Percentiles rank a stretch among this genome's conserved stretches.
Conservation (phyloP, 179 eudicot species). For the Pouteria campechiana region DNA sequence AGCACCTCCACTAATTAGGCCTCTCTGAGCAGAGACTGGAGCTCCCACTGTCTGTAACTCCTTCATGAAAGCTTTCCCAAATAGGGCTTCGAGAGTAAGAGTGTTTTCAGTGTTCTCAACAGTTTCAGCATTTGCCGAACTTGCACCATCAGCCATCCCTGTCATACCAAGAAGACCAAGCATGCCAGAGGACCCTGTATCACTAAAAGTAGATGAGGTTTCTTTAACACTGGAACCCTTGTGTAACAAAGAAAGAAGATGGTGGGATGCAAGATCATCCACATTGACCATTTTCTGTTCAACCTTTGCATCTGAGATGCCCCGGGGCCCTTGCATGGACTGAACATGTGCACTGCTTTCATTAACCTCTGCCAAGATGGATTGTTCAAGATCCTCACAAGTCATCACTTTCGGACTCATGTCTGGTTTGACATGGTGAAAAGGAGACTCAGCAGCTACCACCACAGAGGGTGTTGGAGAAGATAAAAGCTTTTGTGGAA, state of each 20-base stretch:
- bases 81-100: slow-evolving; percentile 79
- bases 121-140: slow-evolving; percentile 18
- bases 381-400: slow-evolving; percentile 94
- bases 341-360: slow-evolving; percentile 24
- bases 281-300: slow-evolving; percentile 20
- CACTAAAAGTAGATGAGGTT: slow-evolving; percentile 9
- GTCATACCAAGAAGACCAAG: slow-evolving; percentile 7
- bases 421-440: slow-evolving; percentile 22
- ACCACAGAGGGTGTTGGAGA: slow-evolving; percentile 21
- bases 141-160: slow-evolving; percentile 10
- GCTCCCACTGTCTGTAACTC: slow-evolving; percentile 70
- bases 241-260: slow-evolving; percentile 74
- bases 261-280: slow-evolving; percentile 55
- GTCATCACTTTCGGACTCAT: slow-evolving; percentile 57
- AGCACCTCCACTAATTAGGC: slow-evolving; percentile 28
- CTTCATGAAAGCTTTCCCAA: slow-evolving; percentile 91
- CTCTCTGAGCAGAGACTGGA: slow-evolving; percentile 64
- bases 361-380: slow-evolving; percentile 57
- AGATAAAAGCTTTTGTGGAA: slow-evolving; percentile 7
- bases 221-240: slow-evolving; percentile 27
- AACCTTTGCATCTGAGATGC: slow-evolving; percentile 14
- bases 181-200: slow-evolving; percentile 15
- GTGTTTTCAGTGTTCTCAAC: slow-evolving; percentile 22
- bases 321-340: slow-evolving; percentile 13
- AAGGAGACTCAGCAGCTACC: slow-evolving; percentile 20